phyloP scores from a whole-genome alignment of 768 basidiomycete species.

The Boletus tylopilopsis region DNA sequence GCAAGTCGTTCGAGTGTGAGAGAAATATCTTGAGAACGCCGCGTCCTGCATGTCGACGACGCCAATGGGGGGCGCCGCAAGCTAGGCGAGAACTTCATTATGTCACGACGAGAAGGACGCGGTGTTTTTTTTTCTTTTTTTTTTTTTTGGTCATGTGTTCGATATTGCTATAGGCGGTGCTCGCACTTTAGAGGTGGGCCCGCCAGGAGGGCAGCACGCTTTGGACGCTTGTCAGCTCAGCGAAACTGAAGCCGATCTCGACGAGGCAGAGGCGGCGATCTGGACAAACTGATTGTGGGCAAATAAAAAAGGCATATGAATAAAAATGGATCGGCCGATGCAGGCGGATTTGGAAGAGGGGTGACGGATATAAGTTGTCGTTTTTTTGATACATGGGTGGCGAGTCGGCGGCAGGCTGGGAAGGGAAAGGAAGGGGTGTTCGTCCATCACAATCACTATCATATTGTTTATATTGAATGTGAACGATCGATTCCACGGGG shows the following conservation, averaged over 20 bases:
- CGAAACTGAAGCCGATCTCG: constrained; percentile 8
- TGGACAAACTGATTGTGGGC: constrained; percentile 5
- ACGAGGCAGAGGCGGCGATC: constrained; percentile 7
- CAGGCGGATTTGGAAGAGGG: constrained; percentile 16
- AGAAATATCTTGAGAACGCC: constrained; percentile 24
- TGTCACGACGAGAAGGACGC: constrained; percentile 20
- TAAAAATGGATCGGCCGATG: constrained; percentile 16
- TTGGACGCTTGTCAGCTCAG: constrained; percentile 4
- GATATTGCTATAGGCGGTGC: too few species aligned
- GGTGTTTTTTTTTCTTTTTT: constrained; percentile 6
- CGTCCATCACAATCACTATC: too few species aligned
- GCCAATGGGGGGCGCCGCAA: constrained; percentile 2
- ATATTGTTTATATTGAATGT: constrained; percentile 6
- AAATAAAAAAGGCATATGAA: background rate
- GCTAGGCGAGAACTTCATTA: constrained; percentile 20
- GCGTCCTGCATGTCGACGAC: constrained; percentile 24
- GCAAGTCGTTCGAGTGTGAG: constrained; percentile 24
- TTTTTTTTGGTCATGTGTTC: too few species aligned
- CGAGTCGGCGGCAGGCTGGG: too few species aligned
- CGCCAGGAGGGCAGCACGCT: constrained; percentile 2
- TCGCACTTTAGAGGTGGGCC: background rate
- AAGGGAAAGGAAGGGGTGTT: too few species aligned
- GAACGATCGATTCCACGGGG: constrained; percentile 9
- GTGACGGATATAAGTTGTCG: constrained; percentile 22
- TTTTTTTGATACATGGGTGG: too few species aligned